Evolutionary conservation across 2,329 filamentous ascomycete genomes (phyloP).

Genomic region (Cladosporium sp.): DNA sequence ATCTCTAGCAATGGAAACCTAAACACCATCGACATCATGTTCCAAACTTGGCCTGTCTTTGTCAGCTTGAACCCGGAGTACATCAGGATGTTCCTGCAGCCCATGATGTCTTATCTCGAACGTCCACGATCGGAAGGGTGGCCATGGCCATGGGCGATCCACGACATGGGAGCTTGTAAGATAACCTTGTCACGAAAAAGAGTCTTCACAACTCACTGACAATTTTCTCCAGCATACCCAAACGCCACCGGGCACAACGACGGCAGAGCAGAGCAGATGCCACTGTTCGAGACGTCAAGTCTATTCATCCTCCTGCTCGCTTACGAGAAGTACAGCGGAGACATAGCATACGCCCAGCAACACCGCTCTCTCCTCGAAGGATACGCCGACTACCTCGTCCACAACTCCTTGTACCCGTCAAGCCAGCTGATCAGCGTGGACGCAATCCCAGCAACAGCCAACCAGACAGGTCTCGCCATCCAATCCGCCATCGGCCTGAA

Average conservation of each 20-base stretch:
- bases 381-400: conserved; percentile 56
- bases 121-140: conserved; percentile 23
- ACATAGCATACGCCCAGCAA: conserved; percentile 40
- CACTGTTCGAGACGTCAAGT: conserved; percentile 48
- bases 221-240: conserved; percentile 53
- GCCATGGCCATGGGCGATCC: conserved; percentile 60
- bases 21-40: conserved; percentile 65
- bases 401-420: conserved; percentile 52
- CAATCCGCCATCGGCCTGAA: conserved; percentile 61
- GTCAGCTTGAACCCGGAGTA: conserved; percentile 70
- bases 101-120: conserved; percentile 26
- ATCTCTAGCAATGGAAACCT: conserved; percentile 58
- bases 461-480: conserved; percentile 59
- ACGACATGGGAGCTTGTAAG: conserved; percentile 59
- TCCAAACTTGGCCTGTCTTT: conserved; percentile 79
- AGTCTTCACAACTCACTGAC: neutral
- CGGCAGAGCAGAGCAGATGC: conserved; percentile 44
- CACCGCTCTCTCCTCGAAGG: conserved; percentile 55
- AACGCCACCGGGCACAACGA: conserved; percentile 56
- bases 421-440: conserved; percentile 62
- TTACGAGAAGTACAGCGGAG: conserved; percentile 55
- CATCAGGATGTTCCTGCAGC: conserved; percentile 19
- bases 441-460: conserved; percentile 56
- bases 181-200: too few species aligned
- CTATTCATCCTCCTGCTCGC: conserved; percentile 56